Base-by-base conservation (phyloP, 495 filamentous ascomycete species). In the Podospora pseudopauciseta region DNA sequence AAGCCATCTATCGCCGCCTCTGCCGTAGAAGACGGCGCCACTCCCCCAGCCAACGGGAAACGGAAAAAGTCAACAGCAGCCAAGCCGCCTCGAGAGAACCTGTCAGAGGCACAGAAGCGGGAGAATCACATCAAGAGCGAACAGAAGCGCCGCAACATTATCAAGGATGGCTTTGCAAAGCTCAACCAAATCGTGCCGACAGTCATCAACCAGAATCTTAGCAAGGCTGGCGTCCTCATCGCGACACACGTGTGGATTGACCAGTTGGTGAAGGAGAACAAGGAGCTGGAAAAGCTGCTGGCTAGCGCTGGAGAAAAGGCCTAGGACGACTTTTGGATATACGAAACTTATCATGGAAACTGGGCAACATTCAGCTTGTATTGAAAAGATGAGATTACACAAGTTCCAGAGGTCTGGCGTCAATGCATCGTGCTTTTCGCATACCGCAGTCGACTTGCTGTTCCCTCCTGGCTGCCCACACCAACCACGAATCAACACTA, bases 81-180 rank as follows among this genome's bases (percentile, higher is more conserved):
- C 53, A 56, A 66, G 71, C 19, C 70, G 69, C 75, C 83, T 0
- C 86, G 92, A 26, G 90, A 93, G 76, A 94, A 94, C 71, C 83
- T 97, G 30, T 89, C 89, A 0, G 91, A 93, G 68, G 89, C 90
- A 65, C 89, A 97, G 76, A 96, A 95, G 79, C 82, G 92, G 55
- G 88, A 87, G 68, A 96, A 97, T 69, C 93, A 97, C 76, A 96
- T 96, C 71, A 83, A 86, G 63, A 96, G 92, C 49, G 93, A 97
- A 77, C 90, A 95, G 77, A 94, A 93, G 75, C 87, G 93, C 57
- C 85, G 93, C 63, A 89, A 89, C 34, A 79, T 90, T 23, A 96
- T 96, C 72, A 86, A 90, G 72, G 82, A 90, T 69, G 91, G 90
- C 0, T 97, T 92, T 66, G 88, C 91, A 16, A 87, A 92, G 57